Evolutionary conservation across 805 yeast genomes (phyloP).

Genomic region (Vanderwaltozyma verrucispora): DNA sequence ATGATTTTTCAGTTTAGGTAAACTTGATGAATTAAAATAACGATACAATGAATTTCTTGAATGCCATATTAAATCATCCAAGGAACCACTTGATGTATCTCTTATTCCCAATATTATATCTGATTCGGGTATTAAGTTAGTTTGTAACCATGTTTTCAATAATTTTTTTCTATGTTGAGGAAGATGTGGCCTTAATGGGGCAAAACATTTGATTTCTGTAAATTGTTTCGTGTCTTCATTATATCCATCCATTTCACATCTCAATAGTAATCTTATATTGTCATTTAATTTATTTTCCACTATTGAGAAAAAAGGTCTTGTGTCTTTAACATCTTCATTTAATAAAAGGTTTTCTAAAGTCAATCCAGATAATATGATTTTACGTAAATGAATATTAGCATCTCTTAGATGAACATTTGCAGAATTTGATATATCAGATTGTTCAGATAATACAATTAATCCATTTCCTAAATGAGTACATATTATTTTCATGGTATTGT

Average conservation of each 20-base stretch:
- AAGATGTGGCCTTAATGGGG: slow-evolving; percentile 13
- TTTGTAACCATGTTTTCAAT: slow-evolving; percentile 27
- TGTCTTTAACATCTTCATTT: slow-evolving; percentile 1
- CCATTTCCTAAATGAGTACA: slow-evolving; percentile 13
- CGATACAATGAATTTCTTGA: slow-evolving; percentile 13
- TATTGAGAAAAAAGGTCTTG: slow-evolving; percentile 14
- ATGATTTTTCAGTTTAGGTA: slow-evolving; percentile 8
- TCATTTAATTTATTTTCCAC: slow-evolving; percentile 16
- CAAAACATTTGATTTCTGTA: slow-evolving; percentile 26
- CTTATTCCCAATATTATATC: slow-evolving; percentile 25
- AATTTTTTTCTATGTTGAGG: slow-evolving; percentile 21
- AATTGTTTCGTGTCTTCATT: slow-evolving; percentile 12
- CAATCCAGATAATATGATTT: slow-evolving; percentile 23
- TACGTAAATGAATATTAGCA: slow-evolving; percentile 1
- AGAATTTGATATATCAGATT: slow-evolving; percentile 5
- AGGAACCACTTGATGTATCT: slow-evolving; percentile 16
- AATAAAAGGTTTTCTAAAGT: slow-evolving; percentile 23
- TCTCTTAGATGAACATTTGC: neutral
- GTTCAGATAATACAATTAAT: slow-evolving; percentile 12
- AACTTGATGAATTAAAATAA: slow-evolving; percentile 12
- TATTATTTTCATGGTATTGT: slow-evolving; percentile 7
- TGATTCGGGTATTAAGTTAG: slow-evolving; percentile 18
- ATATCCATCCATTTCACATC: slow-evolving; percentile 27
- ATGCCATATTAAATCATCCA: slow-evolving; percentile 17
- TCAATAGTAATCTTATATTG: slow-evolving; percentile 15